Base-by-base conservation (phyloP, 164 flowering plant species). In the Berberis vulgaris region DNA sequence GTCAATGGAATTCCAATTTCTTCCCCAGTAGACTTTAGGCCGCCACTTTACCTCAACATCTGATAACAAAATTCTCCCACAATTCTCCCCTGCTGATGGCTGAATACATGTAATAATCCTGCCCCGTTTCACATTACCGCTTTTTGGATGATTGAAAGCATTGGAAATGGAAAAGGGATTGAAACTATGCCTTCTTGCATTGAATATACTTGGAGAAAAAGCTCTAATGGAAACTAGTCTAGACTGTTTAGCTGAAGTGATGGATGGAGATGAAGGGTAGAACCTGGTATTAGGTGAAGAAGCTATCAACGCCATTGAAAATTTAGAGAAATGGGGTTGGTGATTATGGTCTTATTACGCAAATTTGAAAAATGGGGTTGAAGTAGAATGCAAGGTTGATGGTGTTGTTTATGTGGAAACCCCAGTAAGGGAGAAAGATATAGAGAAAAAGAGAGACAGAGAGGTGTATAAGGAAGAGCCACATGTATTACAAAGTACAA, bases 11-110 rank as follows among this genome's bases (percentile, higher is more conserved):
- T 57, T 82, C 91, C 92, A 84, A 67, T 73, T 76, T 73, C 91
- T 76, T 7, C 83, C 82, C 77, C 53, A 65, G 65, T 77, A 82
- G 26, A 80, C 81, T 7, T 65, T 71, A 65, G 81, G 79, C 63
- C 45, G 67, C 69, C 77, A 63, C 78, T 73, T 74, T 77, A 86
- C 89, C 64, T 58, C 81, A 69, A 87, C 95, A 66, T 87, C 85
- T 0, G 95, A 82, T 12, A 84, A 60, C 66, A 75, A n/a, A 45
- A 86, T 86, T 45, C 64, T 76, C 39, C 79, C 69, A 47, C 2
- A 66, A 7, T 45, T 72, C 56, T 67, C 65, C 43, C 26, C 62
- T 39, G 43, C 57, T 7, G 58, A 5, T n/a, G 65, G 57, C 1
- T 2, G 58, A 9, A 64, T 47, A 10, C 13, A 44, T 13, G 49